Base-by-base conservation (phyloP, 352 stramenopile genomes). In the Globisporangium apiculatum region DNA sequence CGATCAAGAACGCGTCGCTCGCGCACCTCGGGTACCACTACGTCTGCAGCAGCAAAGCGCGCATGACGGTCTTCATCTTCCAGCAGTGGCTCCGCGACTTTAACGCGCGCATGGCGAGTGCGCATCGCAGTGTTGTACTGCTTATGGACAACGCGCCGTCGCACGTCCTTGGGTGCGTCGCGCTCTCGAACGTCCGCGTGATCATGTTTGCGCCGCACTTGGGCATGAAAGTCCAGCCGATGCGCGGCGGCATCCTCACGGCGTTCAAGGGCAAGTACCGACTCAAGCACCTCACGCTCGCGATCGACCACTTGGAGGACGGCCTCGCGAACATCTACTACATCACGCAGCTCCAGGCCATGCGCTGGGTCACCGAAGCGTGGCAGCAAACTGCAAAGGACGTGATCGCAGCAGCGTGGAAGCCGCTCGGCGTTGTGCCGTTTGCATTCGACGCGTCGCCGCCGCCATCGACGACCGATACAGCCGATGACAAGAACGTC, bases 1-100 rank as follows among this genome's bases (percentile, higher is more conserved):
- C 72, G 61, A 89, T 91, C 58, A 89, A 89, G 68, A 89, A 86
- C 65, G 77, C 82, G 31, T 87, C 79, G 7, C 86, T 89, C 58
- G 79, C 79, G 58, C 81, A 91, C 60, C 71, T 91, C 15, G 84
- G 84, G 7, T 94, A 91, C 65, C 83, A 94, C 72, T 94, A 94
- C 67, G 78, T 92, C 18, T 87, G 76, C 68, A 91, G 78, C 63
- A 86, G 76, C 68, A 86, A 87, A 65, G 71, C 80, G 17, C 83
- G 82, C 58, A 94, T 94, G 84, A 94, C 84, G 11, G 80, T 92
- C 38, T 90, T 91, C 58, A 92, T 94, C 59, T 94, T 94, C 65
- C 82, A 94, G 72, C 81, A 92, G 56, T 94, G 84, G 84, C 64
- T 94, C 31, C 82, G 82, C 8, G 82, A 92, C 57, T 91, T 94